These are phyloP conservation scores for Musa balbisiana DNA, from an alignment of 202 grass and related monocot genomes.

Conservation along the genomic window DNA sequence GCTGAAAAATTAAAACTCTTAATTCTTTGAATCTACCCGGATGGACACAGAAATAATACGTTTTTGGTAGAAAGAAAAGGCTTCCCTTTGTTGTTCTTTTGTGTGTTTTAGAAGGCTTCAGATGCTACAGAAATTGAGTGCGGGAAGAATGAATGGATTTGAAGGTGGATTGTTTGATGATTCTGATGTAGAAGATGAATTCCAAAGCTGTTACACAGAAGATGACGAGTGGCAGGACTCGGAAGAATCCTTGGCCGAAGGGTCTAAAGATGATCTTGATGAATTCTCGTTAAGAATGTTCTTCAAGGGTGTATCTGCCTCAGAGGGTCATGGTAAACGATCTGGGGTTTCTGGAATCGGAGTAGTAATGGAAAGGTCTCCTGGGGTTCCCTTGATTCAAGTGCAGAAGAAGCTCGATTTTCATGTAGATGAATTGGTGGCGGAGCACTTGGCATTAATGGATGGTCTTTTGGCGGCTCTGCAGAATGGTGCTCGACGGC, in stretches of 20 bases:
- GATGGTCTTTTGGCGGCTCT: slow-evolving; percentile 71
- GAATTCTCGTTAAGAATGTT: slow-evolving; percentile 69
- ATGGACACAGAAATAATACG: neutral
- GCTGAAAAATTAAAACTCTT: neutral
- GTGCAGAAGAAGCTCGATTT: slow-evolving; percentile 98
- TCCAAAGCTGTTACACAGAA: slow-evolving; percentile 69
- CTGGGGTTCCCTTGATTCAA: slow-evolving; percentile 42
- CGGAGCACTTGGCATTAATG: slow-evolving; percentile 92
- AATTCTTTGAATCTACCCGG: neutral
- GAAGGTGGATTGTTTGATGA: slow-evolving; percentile 30
- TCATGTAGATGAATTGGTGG: slow-evolving; percentile 84
- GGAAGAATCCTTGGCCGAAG: slow-evolving; percentile 71
- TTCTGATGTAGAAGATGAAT: slow-evolving; percentile 55
- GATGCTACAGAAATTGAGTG: neutral
- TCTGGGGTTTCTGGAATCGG: slow-evolving; percentile 67
- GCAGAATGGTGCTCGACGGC: slow-evolving; percentile 60
- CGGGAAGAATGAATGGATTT: slow-evolving; percentile 26
- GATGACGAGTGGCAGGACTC: slow-evolving; percentile 97
- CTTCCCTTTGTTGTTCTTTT: neutral
- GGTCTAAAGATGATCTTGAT: slow-evolving; percentile 53
- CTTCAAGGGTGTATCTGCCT: slow-evolving; percentile 80
- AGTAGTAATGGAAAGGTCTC: slow-evolving; percentile 76
- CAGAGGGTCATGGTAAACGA: slow-evolving; percentile 30
- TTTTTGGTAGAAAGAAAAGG: neutral
- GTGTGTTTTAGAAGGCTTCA: neutral